Evolutionary conservation across 345 rosid species (phyloP).

Genomic region (Limnanthes douglasii): DNA sequence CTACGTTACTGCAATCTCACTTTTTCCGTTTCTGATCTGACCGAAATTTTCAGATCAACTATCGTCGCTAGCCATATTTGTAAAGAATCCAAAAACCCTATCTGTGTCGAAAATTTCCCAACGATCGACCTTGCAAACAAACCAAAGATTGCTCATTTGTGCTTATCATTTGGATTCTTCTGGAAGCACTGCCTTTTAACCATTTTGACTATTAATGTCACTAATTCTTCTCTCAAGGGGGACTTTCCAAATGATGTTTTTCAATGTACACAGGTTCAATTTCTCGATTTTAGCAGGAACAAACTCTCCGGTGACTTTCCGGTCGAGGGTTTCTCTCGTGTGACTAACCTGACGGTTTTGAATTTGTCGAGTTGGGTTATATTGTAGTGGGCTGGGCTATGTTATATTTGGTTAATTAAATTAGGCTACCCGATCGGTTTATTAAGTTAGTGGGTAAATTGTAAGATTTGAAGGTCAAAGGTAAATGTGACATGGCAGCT

Average conservation of each 20-base stretch:
- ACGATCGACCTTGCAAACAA: slow-evolving; percentile 37
- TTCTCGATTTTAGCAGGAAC: slow-evolving; percentile 49
- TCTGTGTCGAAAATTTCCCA: slow-evolving; percentile 45
- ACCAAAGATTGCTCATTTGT: slow-evolving; percentile 46
- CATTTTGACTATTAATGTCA: slow-evolving; percentile 32
- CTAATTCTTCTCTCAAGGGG: slow-evolving; percentile 35
- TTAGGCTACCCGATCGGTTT: too few relatives aligned
- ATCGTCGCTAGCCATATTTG: slow-evolving; percentile 63
- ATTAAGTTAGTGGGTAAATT: too few relatives aligned
- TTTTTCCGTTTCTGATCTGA: slow-evolving; percentile 26
- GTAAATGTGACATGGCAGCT: too few relatives aligned
- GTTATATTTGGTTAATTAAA: too few relatives aligned
- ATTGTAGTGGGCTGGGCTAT: too few relatives aligned
- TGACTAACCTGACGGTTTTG: slow-evolving; percentile 27
- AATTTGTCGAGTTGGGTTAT: too few relatives aligned
- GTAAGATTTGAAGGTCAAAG: too few relatives aligned
- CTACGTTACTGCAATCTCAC: slow-evolving; percentile 36
- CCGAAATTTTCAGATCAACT: slow-evolving; percentile 46
- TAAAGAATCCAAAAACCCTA: slow-evolving; percentile 49
- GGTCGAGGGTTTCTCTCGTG: slow-evolving; percentile 15
- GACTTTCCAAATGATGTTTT: slow-evolving; percentile 32
- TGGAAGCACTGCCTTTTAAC: slow-evolving; percentile 60
- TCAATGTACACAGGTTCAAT: slow-evolving; percentile 31
- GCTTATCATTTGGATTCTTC: slow-evolving; percentile 55
- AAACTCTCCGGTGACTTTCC: slow-evolving; percentile 37